Conservation (phyloP, 495 filamentous ascomycete genomes). For the Lophiotrema nucula region DNA sequence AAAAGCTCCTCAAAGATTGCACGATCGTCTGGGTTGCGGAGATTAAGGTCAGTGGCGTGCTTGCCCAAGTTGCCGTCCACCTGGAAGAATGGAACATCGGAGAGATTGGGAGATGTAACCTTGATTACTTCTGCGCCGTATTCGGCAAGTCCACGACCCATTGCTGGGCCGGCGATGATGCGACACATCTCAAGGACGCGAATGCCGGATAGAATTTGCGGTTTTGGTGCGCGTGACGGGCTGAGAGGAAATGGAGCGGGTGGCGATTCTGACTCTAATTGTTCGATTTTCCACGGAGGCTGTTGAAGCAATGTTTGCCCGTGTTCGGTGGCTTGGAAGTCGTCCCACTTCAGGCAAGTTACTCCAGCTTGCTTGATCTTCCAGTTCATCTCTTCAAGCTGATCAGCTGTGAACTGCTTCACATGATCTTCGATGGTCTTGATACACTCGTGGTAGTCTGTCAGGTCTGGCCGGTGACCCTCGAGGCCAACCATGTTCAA, state of each 20-base stretch:
- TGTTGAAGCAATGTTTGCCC: slow-evolving; percentile 50
- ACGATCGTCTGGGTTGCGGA: slow-evolving; percentile 55
- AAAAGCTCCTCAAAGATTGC: slow-evolving; percentile 59
- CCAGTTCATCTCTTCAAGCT: slow-evolving; percentile 66
- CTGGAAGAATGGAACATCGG: slow-evolving; percentile 78
- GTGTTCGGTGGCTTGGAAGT: slow-evolving; percentile 63
- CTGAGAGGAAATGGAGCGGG: slow-evolving; percentile 52
- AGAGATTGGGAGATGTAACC: slow-evolving; percentile 64
- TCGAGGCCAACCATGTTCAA: slow-evolving; percentile 71
- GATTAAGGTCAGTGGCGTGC: slow-evolving; percentile 56
- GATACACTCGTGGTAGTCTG: slow-evolving; percentile 65
- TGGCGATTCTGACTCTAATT: slow-evolving; percentile 49
- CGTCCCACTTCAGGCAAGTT: slow-evolving; percentile 61
- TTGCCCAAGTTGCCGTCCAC: slow-evolving; percentile 77
- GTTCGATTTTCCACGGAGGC: slow-evolving; percentile 55
- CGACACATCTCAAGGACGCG: slow-evolving; percentile 31
- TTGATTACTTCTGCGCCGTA: slow-evolving; percentile 55
- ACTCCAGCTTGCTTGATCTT: slow-evolving; percentile 65
- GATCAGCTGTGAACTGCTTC: slow-evolving; percentile 57
- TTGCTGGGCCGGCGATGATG: slow-evolving; percentile 49
- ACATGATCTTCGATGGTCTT: slow-evolving; percentile 66
- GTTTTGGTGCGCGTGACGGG: slow-evolving; percentile 17
- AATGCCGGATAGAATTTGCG: slow-evolving; percentile 30
- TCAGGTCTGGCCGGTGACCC: slow-evolving; percentile 59
- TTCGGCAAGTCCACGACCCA: slow-evolving; percentile 29